Conservation (phyloP, 2,329 filamentous ascomycete genomes). For the Aspergillus neotritici region DNA sequence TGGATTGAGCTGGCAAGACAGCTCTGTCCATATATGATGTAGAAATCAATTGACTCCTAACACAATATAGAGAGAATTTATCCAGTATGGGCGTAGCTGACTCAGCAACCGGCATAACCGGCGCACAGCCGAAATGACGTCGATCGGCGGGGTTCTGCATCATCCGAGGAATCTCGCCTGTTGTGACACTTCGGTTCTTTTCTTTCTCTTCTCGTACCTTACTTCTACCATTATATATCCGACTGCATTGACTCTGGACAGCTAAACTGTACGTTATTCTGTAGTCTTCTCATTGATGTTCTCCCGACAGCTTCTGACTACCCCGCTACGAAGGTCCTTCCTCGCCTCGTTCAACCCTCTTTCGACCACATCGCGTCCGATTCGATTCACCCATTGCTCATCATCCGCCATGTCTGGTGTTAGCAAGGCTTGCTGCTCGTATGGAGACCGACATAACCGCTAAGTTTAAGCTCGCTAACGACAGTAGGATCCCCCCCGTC, state of each 20-base stretch:
- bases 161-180: no score
- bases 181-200: no score
- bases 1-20: no score
- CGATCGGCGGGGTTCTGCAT: no score
- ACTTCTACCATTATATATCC: no score
- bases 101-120: no score
- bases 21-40: no score
- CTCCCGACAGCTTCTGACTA: constrained; percentile 20
- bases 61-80: no score
- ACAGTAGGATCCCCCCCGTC: constrained; percentile 37
- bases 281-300: constrained; percentile 9
- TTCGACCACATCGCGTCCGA: neutral
- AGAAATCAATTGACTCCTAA: no score
- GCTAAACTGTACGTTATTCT: neutral
- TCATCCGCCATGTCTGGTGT: constrained; percentile 34
- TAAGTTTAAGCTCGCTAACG: neutral
- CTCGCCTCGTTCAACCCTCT: constrained; percentile 10
- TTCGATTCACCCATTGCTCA: constrained; percentile 18
- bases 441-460: constrained; percentile 11
- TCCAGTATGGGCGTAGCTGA: no score
- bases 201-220: no score
- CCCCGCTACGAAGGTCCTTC: constrained; percentile 19
- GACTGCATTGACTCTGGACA: no score
- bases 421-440: constrained; percentile 44
- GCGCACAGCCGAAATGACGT: neutral